phyloP scores from a whole-genome alignment of 306 rosid genomes.

The Sicyos edulis region DNA sequence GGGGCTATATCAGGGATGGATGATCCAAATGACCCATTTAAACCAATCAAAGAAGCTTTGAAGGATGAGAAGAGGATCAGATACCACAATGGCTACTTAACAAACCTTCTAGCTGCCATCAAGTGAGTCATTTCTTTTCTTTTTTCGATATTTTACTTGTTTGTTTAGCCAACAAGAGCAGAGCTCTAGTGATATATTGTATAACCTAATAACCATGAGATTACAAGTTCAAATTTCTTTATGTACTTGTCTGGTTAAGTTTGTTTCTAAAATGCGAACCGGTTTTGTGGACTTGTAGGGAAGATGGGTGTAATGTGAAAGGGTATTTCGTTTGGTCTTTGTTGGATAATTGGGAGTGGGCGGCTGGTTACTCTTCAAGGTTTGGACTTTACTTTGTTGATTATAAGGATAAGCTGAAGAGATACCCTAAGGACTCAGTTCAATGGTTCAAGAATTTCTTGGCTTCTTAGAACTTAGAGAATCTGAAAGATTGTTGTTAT shows the following conservation, averaged over 20 bases:
- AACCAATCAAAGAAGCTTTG: constrained; percentile 47
- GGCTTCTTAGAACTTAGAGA: constrained; percentile 25
- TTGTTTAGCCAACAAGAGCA: too few relatives aligned
- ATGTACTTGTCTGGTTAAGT: background rate
- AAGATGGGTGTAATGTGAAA: constrained; percentile 78
- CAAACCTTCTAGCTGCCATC: constrained; percentile 51
- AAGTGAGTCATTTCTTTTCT: constrained; percentile 35
- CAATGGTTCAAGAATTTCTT: constrained; percentile 73
- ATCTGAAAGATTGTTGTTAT: background rate
- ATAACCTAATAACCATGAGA: too few relatives aligned
- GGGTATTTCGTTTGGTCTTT: constrained; percentile 86
- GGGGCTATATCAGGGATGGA: constrained; percentile 58
- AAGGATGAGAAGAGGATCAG: constrained; percentile 75
- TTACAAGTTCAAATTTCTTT: background rate
- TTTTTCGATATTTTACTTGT: background rate
- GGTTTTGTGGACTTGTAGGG: constrained; percentile 31
- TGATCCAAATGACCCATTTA: constrained; percentile 47
- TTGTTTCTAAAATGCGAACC: background rate
- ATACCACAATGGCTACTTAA: constrained; percentile 63
- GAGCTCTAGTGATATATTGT: too few relatives aligned
- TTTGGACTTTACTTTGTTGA: constrained; percentile 75
- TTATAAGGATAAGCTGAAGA: constrained; percentile 62
- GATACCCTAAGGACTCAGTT: constrained; percentile 74
- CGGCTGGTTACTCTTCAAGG: constrained; percentile 62
- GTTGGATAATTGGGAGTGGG: constrained; percentile 81